Evolutionary conservation across 306 rosid genomes (phyloP), one percentile per base, ranked within the genome.

Genomic region (Vigna mungo): DNA sequence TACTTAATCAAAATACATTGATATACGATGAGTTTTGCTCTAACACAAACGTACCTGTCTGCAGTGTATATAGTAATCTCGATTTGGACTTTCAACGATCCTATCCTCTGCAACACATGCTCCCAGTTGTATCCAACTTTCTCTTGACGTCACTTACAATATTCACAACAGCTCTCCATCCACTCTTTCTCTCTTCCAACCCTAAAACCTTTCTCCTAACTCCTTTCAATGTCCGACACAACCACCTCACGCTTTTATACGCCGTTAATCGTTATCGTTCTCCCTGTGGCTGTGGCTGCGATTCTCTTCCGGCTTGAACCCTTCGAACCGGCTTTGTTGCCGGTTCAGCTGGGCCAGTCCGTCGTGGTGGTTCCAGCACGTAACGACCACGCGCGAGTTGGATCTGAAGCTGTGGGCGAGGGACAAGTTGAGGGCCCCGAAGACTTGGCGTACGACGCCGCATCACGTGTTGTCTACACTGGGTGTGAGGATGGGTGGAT

Each of bases 401-500:
- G 72, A 2, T 75, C 89, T 6, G 90, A 87, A 76, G 11, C 5
- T 6, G 3, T 94, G 20, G 93, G 70, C 1, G 30, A 27, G 36
- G 89, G 89, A 10, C 41, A 58, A 0, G 25, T 91, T 83, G 6
- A 0, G 21, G 90, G 76, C 2, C 87, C 93, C 0, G 92, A 94
- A 39, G 96, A 90, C 69, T 27, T 94, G 13, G 78, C 81, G 15
- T 88, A 85, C 16, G 88, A 91, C 43, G 39, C 85, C 1, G 58
- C 2, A 18, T 30, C 32, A 5, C 76, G 93, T 37, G 73, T 90
- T 11, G 25, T 94, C 53, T 91, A 94, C 76, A 89, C 97, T 0
- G 90, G 98, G 0, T 90, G 96, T 46, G 75, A 17, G 1, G 94
- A 90, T 41, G 96, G 97, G 74, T 94, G 96, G 98, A 54, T 94